Evolutionary conservation across 257 asterid genomes (phyloP).

Genomic region (Echites panduratus): DNA sequence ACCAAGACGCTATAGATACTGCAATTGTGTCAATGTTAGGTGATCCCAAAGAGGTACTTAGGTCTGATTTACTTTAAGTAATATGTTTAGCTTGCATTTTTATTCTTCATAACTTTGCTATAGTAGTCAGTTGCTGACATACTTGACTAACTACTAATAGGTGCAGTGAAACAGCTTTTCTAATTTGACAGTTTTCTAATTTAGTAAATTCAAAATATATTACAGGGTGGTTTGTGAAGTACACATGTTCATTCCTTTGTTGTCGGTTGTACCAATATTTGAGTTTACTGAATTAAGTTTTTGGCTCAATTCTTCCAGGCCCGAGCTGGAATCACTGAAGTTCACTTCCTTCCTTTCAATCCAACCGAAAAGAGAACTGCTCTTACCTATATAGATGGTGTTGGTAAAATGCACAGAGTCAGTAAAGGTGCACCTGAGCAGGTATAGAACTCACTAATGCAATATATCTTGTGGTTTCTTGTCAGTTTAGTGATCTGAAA

Average conservation of each 20-base stretch:
- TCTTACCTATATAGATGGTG: constrained; percentile 47
- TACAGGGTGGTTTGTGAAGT: not conserved
- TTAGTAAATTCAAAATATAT: not conserved
- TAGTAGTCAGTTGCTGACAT: not conserved
- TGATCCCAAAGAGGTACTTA: constrained; percentile 63
- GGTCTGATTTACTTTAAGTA: not conserved
- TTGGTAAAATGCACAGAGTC: constrained; percentile 59
- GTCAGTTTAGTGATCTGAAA: not conserved
- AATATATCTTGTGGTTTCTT: not conserved
- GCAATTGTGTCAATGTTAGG: constrained; percentile 62
- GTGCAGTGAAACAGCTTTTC: not conserved
- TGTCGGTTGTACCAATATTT: not conserved
- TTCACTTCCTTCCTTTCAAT: constrained; percentile 71
- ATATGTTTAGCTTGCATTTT: not conserved
- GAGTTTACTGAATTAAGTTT: not conserved
- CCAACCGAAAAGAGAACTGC: constrained; percentile 72
- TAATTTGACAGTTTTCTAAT: not conserved
- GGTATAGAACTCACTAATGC: constrained; percentile 21
- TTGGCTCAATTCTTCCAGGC: constrained; percentile 28
- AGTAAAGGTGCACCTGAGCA: constrained; percentile 87
- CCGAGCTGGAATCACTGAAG: constrained; percentile 61
- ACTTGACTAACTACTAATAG: not conserved
- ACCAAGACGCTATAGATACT: constrained; percentile 65
- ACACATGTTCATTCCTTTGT: too few relatives aligned
- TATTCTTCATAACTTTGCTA: not conserved